Evolutionary conservation across 108 stramenopile genomes (phyloP).

Genomic region (Schizochytrium sp.): DNA sequence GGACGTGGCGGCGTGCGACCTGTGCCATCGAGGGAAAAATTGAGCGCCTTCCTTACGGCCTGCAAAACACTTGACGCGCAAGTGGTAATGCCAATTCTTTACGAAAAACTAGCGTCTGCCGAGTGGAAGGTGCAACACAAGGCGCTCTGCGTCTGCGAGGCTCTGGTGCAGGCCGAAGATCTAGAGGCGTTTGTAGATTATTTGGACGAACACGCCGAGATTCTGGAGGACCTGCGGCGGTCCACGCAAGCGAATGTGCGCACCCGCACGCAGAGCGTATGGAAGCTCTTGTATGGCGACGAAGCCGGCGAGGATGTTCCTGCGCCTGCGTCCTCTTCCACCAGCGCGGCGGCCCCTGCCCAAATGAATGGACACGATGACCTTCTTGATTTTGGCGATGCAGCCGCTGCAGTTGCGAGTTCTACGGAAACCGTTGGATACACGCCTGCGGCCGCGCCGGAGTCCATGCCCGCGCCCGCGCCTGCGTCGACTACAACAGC

Average conservation of each 20-base stretch:
- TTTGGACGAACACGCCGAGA: conserved; percentile 9
- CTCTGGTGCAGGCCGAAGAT: background rate
- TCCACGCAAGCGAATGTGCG: background rate
- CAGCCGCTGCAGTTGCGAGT: too few species aligned
- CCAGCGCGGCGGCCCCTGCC: background rate
- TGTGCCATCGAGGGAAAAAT: conserved; percentile 73
- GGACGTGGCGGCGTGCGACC: conserved; percentile 85
- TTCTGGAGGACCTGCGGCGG: background rate
- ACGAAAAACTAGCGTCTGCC: background rate
- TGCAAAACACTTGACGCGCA: conserved; percentile 69
- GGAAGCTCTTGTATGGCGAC: background rate
- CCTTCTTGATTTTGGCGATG: background rate
- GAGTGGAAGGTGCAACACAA: conserved; percentile 9
- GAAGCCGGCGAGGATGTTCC: background rate
- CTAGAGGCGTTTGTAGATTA: background rate
- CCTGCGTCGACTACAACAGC: background rate
- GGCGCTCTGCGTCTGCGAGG: background rate
- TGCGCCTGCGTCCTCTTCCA: background rate
- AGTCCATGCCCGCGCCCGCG: background rate
- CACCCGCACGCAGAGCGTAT: background rate
- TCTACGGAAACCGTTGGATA: background rate
- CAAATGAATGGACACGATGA: background rate
- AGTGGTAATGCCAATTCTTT: conserved; percentile 41
- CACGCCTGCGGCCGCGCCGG: background rate
- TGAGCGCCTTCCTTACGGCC: conserved; percentile 60